These are phyloP conservation scores for Reutealis trisperma DNA, from an alignment of 345 rosid species.

Conservation along the genomic window DNA sequence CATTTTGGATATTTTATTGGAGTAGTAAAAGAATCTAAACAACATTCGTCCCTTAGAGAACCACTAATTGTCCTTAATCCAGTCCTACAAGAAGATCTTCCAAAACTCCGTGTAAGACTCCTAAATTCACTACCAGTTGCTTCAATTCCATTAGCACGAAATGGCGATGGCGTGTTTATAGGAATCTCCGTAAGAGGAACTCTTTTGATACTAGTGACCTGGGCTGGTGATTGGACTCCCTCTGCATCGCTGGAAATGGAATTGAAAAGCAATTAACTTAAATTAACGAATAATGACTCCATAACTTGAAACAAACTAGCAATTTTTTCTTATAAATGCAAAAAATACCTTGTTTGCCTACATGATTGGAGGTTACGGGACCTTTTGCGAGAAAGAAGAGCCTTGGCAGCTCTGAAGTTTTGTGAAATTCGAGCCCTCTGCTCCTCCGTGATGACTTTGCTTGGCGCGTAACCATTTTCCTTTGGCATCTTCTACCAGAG, in stretches of 20 bases:
- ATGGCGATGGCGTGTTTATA: constrained; percentile 36
- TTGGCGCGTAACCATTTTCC: constrained; percentile 15
- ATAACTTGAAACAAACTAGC: constrained; percentile 1
- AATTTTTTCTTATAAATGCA: too few relatives aligned
- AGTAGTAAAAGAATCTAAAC: constrained; percentile 42
- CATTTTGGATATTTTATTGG: constrained; percentile 38
- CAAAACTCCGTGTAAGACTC: constrained; percentile 14
- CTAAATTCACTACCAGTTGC: constrained; percentile 17
- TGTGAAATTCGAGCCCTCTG: constrained; percentile 56
- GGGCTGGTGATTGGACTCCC: constrained; percentile 23
- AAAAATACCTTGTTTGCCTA: too few relatives aligned
- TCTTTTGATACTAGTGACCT: constrained; percentile 32
- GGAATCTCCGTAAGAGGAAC: constrained; percentile 62
- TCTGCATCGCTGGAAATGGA: constrained; percentile 37
- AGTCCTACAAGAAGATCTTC: constrained; percentile 8
- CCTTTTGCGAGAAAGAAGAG: constrained; percentile 67
- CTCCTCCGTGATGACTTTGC: constrained; percentile 26
- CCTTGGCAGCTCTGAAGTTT: constrained; percentile 64
- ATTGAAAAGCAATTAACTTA: constrained; percentile 7
- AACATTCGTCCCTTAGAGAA: constrained; percentile 13
- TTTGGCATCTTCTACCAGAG: constrained; percentile 4
- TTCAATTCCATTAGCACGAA: constrained; percentile 14
- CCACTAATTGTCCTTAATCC: constrained; percentile 18
- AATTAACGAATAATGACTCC: neutral
- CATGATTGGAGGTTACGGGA: constrained; percentile 25